Conservation (phyloP, 2,329 filamentous ascomycete species). For the Pseudogymnoascus sp. region DNA sequence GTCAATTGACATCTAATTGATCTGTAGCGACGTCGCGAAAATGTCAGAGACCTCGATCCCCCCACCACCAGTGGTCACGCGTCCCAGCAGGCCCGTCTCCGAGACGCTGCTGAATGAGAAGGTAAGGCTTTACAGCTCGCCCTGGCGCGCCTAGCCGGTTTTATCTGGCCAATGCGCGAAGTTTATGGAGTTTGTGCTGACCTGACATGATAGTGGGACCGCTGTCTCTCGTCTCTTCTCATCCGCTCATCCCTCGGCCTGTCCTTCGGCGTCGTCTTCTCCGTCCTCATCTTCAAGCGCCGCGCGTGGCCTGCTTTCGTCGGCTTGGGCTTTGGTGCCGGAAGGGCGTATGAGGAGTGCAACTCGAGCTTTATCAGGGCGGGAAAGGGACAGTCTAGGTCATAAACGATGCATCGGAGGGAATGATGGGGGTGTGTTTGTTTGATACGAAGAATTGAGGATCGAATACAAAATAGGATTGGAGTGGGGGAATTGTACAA, state of each 20-base stretch:
- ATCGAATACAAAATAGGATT: not conserved
- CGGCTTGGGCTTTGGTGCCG: conserved; percentile 89
- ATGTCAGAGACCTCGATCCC: conserved; percentile 38
- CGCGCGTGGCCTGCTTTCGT: conserved; percentile 96
- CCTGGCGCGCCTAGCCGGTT: not conserved
- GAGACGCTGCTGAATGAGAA: conserved; percentile 98
- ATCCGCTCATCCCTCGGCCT: conserved; percentile 95
- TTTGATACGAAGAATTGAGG: conserved; percentile 7
- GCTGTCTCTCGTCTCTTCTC: conserved; percentile 92
- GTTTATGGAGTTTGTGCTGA: not conserved
- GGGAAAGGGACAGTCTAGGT: conserved; percentile 16
- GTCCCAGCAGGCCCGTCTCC: conserved; percentile 74
- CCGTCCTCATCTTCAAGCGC: conserved; percentile 94
- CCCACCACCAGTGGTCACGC: conserved; percentile 58
- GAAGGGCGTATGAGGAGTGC: conserved; percentile 96
- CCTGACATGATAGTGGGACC: conserved; percentile 69
- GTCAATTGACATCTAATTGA: conserved; percentile 2
- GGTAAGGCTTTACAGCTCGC: conserved; percentile 42
- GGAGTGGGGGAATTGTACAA: conserved; percentile 6
- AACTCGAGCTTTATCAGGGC: conserved; percentile 44
- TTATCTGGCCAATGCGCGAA: not conserved
- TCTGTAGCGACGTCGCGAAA: not conserved
- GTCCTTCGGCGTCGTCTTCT: conserved; percentile 97
- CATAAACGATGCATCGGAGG: not conserved
- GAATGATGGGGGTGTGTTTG: not conserved